Base-by-base conservation (phyloP, 2,329 filamentous ascomycete species). In the Leptographium galeiforme region DNA sequence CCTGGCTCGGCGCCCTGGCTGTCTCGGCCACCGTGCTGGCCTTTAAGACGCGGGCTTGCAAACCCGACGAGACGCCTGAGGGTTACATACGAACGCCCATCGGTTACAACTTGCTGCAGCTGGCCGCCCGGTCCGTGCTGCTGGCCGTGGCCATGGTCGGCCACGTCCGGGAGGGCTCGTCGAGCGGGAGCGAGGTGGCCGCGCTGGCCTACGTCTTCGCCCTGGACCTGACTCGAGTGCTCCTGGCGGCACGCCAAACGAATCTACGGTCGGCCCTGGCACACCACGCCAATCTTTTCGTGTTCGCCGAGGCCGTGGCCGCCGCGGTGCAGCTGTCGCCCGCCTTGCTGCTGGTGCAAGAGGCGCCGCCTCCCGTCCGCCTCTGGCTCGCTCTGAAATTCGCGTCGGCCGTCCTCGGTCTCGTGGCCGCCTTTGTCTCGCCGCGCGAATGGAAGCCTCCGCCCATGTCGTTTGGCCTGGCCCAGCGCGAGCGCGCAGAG, bases 341-440 rank as follows among this genome's bases (percentile, higher is more conserved):
- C 2, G 11, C 30, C 19, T 1, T 33, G 8, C 18, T 52, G 11
- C 14, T 14, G 2, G 19, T 38, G 6, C 33, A 47, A 12, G 16
- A 52, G n/a, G 18, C 33, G 6, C 50, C 16, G 13, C 19, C 34
- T 8, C 33, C n/a, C 2, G 11, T 32, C 33, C 73, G 72, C 49
- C 73, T 74, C 65, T 89, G 89, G 51, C 84, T 66, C 13, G 75
- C 73, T 58, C 83, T 84, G 30, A 89, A 62, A 33, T 78, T 78
- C 59, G 85, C 78, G 1, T 40, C 53, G 1, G 40, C 18, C 19
- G 5, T 46, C 8, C 18, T 46, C 1, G 40, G 25, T 32, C 43
- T 55, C 4, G 48, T 67, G 46, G 54, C 74, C 39, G 72, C 75
- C 52, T 56, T 71, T 38, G 56, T 64, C 46, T 76, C 76, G 1